These are phyloP conservation scores for Geotrichum australiense DNA, from an alignment of 1,139 yeast species.

Conservation along the genomic window DNA sequence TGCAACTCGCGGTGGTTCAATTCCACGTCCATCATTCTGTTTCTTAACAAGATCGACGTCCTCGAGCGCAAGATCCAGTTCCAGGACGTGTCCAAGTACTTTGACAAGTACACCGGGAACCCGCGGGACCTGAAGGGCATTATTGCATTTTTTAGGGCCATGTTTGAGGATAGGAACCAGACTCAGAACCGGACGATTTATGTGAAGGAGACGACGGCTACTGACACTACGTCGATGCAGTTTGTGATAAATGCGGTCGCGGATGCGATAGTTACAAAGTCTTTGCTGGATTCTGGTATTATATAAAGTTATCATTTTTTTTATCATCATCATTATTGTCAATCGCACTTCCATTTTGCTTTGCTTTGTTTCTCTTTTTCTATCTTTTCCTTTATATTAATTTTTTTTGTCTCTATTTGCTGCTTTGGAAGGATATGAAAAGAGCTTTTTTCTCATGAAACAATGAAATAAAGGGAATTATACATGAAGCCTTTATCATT, in stretches of 20 bases:
- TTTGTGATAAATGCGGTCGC: conserved; percentile 90
- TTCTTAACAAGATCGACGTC: conserved; percentile 81
- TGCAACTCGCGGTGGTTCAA: conserved; percentile 83
- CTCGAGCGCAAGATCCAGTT: conserved; percentile 50
- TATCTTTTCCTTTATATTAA: background rate
- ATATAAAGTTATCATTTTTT: conserved; percentile 35
- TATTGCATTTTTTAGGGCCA: conserved; percentile 24
- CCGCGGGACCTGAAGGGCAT: conserved; percentile 29
- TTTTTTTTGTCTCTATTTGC: no score
- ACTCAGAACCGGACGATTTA: conserved; percentile 61
- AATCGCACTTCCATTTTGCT: background rate
- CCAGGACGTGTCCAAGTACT: conserved; percentile 37
- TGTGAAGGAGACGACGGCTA: conserved; percentile 92
- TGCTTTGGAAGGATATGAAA: no score
- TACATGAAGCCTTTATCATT: no score
- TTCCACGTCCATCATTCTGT: conserved; percentile 81
- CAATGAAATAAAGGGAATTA: no score
- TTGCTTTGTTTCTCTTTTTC: background rate
- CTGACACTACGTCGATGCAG: conserved; percentile 81
- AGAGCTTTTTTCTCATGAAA: no score
- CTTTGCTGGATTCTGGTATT: conserved; percentile 75
- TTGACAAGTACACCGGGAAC: conserved; percentile 26
- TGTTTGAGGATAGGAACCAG: conserved; percentile 44
- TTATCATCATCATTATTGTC: background rate
- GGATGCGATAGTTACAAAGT: conserved; percentile 80